Evolutionary conservation across 1,139 yeast genomes (phyloP), one percentile per base, ranked within the genome.

Genomic region (Diutina scorzettiae): DNA sequence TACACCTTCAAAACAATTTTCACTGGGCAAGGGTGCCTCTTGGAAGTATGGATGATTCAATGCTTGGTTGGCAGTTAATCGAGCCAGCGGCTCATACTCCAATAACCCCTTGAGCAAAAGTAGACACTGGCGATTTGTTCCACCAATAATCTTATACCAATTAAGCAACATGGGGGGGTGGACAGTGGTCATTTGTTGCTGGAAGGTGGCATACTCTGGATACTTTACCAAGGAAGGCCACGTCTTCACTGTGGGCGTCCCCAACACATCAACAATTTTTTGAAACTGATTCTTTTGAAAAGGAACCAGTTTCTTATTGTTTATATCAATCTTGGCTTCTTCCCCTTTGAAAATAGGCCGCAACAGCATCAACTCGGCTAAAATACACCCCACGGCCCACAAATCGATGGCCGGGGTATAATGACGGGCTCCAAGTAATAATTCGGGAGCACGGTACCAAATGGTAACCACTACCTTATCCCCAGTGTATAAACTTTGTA

Each of bases 381-480:
- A 69, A 8, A 93, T 91, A 59, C 98, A 91, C 0, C 98, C 98
- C 8, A 87, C 86, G 0, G 98, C 96, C 98, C 98, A 91, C 43
- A 86, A 60, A 60, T 91, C 97, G 39, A 91, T 82, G 0, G 97
- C 91, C 0, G 97, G 95, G 0, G 96, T 83, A 56, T 91, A 91
- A 61, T 91, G 96, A 41, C 96, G 66, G 1, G 95, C 87, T 0
- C 98, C 98, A 32, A 91, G 62, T 33, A 91, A 64, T 39, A 91
- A 65, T 57, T 91, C 98, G 0, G 98, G 97, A 0, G 98, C 96
- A 49, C 98, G 71, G 58, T 91, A 91, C 98, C 98, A 91, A 46
- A 91, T 91, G 0, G 98, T 91, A 8, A 91, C 98, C 43, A 91
- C 98, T 17, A 93, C 96, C 60, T 91, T 91, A 60, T 91, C 98